These are phyloP conservation scores for Coniella lustricola DNA, from an alignment of 2,329 filamentous ascomycete genomes.

Conservation along the genomic window DNA sequence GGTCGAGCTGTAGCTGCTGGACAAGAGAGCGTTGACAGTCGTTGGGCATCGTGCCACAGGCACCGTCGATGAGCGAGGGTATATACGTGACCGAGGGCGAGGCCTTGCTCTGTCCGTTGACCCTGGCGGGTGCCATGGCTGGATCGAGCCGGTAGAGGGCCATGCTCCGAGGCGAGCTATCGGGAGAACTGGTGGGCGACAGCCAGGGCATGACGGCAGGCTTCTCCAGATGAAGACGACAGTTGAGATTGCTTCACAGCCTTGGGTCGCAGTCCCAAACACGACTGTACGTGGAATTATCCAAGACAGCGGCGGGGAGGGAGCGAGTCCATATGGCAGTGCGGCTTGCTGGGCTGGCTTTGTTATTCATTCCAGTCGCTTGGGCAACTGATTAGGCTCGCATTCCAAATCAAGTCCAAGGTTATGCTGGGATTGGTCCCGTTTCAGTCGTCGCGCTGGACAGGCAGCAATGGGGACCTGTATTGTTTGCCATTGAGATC, in stretches of 20 bases:
- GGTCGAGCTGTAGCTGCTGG: slow-evolving; percentile 21
- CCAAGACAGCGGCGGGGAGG: no score
- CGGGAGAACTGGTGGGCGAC: slow-evolving; percentile 5
- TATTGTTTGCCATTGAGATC: no score
- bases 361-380: slow-evolving; percentile 7
- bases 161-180: slow-evolving; percentile 3
- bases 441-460: not conserved
- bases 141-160: not conserved
- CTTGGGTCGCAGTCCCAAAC: no score
- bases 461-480: no score
- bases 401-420: not conserved
- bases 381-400: not conserved
- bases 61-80: slow-evolving; percentile 29
- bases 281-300: no score
- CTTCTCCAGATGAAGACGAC: not conserved
- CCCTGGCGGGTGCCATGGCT: not conserved
- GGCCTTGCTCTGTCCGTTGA: not conserved
- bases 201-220: slow-evolving; percentile 11
- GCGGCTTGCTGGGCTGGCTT: not conserved
- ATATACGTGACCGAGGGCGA: slow-evolving; percentile 25
- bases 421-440: not conserved
- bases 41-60: slow-evolving; percentile 27
- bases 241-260: no score
- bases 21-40: slow-evolving; percentile 19
- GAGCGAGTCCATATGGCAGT: no score